These are phyloP conservation scores for Maudiozyma humilis DNA, from an alignment of 1,139 yeast species.

Conservation along the genomic window DNA sequence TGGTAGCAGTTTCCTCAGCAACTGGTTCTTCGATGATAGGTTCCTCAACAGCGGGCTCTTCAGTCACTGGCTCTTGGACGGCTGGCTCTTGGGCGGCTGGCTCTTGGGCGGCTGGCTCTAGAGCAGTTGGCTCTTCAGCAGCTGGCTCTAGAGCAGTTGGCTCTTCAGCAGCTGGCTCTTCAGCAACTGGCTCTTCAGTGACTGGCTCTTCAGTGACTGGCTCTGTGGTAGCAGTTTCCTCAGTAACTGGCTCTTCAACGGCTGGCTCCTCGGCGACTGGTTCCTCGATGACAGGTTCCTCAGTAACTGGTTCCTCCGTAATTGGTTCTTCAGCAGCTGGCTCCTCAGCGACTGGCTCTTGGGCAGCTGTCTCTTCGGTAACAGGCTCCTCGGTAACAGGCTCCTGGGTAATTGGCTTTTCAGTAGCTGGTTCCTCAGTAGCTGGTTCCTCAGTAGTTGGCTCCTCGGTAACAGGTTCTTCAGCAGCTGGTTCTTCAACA, in stretches of 20 bases:
- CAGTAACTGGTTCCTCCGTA: constrained; percentile 4
- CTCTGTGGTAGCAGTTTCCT: too few species aligned
- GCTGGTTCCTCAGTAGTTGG: constrained; percentile 5
- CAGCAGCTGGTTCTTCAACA: constrained; percentile 4
- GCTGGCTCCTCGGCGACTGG: constrained; percentile 8
- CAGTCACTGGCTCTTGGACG: neutral
- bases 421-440: constrained; percentile 4
- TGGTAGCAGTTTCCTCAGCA: too few species aligned
- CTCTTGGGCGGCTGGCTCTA: constrained; percentile 9
- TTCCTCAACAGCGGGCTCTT: constrained; percentile 8
- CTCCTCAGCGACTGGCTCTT: too few species aligned
- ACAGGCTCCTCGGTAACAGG: constrained; percentile 1
- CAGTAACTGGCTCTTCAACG: constrained; percentile 3
- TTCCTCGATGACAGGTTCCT: constrained; percentile 2
- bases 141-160: constrained; percentile 5
- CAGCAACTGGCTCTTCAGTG: neutral
- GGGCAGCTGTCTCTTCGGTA: too few species aligned
- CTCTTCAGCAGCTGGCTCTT: constrained; percentile 6
- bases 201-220: constrained; percentile 3
- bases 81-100: constrained; percentile 5
- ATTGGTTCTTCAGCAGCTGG: too few species aligned
- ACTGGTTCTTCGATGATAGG: constrained; percentile 3
- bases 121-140: constrained; percentile 1
- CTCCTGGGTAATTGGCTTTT: neutral
- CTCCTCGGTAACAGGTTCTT: constrained; percentile 8